Percentiles rank a stretch among this genome's conserved stretches.
These are phyloP conservation scores for Blastomyces parvus DNA, from an alignment of 2,329 filamentous ascomycete species.

Conservation along the genomic window DNA sequence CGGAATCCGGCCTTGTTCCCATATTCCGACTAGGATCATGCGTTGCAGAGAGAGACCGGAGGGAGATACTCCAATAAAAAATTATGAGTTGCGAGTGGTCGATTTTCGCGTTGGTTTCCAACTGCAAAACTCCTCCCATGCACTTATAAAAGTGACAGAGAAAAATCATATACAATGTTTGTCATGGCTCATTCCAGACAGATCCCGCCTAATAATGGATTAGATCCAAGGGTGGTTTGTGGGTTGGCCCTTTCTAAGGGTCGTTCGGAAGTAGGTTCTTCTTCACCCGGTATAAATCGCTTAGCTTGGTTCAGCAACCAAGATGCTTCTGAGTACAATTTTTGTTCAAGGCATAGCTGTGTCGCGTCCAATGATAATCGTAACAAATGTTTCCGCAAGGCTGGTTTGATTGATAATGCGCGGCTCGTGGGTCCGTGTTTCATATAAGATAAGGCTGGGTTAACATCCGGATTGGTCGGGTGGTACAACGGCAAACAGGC, in stretches of 20 bases:
- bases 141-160: no score
- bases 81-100: background rate
- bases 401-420: slow-evolving; percentile 15
- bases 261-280: background rate
- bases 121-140: background rate
- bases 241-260: background rate
- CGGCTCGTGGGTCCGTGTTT: slow-evolving; percentile 17
- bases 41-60: background rate
- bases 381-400: slow-evolving; percentile 25
- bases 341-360: slow-evolving; percentile 27
- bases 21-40: background rate
- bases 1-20: background rate
- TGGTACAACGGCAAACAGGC: slow-evolving; percentile 29
- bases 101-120: background rate
- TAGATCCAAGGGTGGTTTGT: background rate
- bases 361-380: slow-evolving; percentile 30
- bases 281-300: slow-evolving; percentile 22
- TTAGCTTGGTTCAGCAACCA: slow-evolving; percentile 25
- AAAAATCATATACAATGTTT: background rate
- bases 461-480: slow-evolving; percentile 27
- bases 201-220: background rate
- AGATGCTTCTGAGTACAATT: slow-evolving; percentile 22
- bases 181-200: background rate
- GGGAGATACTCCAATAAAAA: background rate
- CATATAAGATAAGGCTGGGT: slow-evolving; percentile 24